A percentile compares a stretch with the other conserved stretches of the same genome.
Conservation (phyloP, 495 filamentous ascomycete species). For the Talaromyces nanjingensis region DNA sequence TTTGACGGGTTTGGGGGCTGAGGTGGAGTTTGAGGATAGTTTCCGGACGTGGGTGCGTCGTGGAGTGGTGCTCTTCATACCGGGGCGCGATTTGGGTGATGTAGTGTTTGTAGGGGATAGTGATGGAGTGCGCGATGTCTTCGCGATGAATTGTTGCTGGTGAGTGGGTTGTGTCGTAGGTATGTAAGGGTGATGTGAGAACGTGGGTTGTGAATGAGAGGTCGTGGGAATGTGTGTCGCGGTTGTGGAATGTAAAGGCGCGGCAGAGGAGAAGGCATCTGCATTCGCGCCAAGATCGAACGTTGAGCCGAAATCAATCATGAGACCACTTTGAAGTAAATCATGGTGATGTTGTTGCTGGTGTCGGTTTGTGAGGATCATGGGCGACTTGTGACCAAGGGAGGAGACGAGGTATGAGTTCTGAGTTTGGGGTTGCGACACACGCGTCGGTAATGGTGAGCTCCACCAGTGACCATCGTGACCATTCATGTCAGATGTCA, state of each 20-base stretch:
- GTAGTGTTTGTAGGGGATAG: conserved; percentile 31
- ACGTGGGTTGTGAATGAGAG: conserved; percentile 21
- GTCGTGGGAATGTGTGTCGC: conserved; percentile 16
- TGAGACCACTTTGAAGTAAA: conserved; percentile 37
- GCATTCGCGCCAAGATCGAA: conserved; percentile 25
- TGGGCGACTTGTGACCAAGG: neutral
- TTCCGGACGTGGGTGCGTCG: conserved; percentile 30
- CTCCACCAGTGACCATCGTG: conserved; percentile 42
- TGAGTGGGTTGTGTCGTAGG: neutral
- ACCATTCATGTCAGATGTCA: conserved; percentile 33
- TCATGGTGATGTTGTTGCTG: conserved; percentile 23
- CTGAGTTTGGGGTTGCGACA: conserved; percentile 28
- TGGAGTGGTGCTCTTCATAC: conserved; percentile 16
- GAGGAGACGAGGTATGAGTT: conserved; percentile 23
- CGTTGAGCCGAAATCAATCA: conserved; percentile 40
- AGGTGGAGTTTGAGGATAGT: conserved; percentile 30
- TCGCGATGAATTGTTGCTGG: conserved; percentile 14
- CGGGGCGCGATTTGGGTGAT: conserved; percentile 18
- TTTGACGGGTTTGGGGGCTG: conserved; percentile 24
- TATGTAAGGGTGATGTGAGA: conserved; percentile 19
- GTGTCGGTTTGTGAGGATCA: conserved; percentile 1
- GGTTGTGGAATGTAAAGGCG: conserved; percentile 20
- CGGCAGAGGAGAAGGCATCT: conserved; percentile 24
- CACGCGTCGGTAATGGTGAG: conserved; percentile 26
- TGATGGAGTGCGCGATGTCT: conserved; percentile 29